phyloP scores from a whole-genome alignment of 2,329 filamentous ascomycete species.

The Alternaria brassicae region DNA sequence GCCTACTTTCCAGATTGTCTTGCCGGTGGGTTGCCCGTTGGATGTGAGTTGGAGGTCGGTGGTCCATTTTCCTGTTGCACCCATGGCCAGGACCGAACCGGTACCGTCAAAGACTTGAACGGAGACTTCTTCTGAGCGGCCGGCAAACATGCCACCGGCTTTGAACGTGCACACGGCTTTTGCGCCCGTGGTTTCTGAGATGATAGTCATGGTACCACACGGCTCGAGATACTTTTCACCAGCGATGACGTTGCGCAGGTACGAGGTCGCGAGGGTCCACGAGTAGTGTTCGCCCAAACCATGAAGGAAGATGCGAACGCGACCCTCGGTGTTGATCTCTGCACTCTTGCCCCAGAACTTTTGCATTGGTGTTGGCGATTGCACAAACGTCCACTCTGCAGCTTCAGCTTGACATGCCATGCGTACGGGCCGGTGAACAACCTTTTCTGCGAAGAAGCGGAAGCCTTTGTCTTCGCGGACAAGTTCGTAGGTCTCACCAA shows the following conservation, averaged over 20 bases:
- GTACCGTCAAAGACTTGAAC: conserved; percentile 74
- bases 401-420: conserved; percentile 94
- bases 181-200: conserved; percentile 82
- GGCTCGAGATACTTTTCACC: conserved; percentile 98
- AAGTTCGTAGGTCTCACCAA: conserved; percentile 94
- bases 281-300: conserved; percentile 81
- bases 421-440: conserved; percentile 88
- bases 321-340: conserved; percentile 91
- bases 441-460: conserved; percentile 93
- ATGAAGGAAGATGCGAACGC: conserved; percentile 79
- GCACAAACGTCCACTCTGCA: conserved; percentile 82
- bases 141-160: conserved; percentile 95
- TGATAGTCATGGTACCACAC: conserved; percentile 84
- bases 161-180: conserved; percentile 92
- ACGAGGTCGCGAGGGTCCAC: conserved; percentile 87
- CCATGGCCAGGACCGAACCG: conserved; percentile 70
- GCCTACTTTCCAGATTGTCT: conserved; percentile 80
- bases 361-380: conserved; percentile 86
- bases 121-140: conserved; percentile 86
- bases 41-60: conserved; percentile 70
- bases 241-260: conserved; percentile 94
- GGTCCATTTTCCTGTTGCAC: conserved; percentile 86
- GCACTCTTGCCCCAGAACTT: conserved; percentile 99
- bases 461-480: conserved; percentile 87
- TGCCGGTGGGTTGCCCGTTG: conserved; percentile 65